phyloP scores from a whole-genome alignment of 2,329 filamentous ascomycete species.

The Aspergillus hortae region DNA sequence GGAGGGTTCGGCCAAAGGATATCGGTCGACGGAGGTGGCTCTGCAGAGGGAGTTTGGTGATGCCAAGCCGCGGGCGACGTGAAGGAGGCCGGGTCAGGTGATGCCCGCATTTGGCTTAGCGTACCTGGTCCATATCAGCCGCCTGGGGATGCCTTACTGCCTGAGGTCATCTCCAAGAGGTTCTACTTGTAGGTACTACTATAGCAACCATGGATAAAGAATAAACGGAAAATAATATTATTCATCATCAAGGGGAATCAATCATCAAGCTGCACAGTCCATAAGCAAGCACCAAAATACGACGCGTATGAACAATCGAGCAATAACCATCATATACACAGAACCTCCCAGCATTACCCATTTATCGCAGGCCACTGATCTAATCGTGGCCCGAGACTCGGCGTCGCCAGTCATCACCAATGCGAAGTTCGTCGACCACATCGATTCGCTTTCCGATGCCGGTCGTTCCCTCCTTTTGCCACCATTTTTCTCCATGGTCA shows the following conservation, averaged over 20 bases:
- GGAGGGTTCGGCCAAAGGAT: conserved; percentile 12
- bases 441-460: conserved; percentile 84
- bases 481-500: conserved; percentile 46
- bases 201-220: background rate
- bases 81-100: conserved; percentile 26
- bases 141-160: background rate
- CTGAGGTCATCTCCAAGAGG: background rate
- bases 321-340: background rate
- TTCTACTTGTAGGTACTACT: background rate
- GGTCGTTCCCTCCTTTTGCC: conserved; percentile 72
- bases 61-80: conserved; percentile 36
- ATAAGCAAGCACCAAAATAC: conserved; percentile 8
- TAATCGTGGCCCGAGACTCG: conserved; percentile 65
- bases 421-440: conserved; percentile 75
- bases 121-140: background rate
- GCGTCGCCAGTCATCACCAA: conserved; percentile 83
- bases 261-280: background rate
- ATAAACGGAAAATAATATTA: background rate
- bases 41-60: conserved; percentile 35
- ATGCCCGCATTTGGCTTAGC: conserved; percentile 12
- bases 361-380: conserved; percentile 6
- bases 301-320: background rate
- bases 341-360: conserved; percentile 15
- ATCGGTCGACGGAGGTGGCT: conserved; percentile 19
- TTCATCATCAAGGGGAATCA: conserved; percentile 12